These are phyloP conservation scores for Eimeria sp. DNA, from an alignment of 169 alveolate species.

Conservation along the genomic window DNA sequence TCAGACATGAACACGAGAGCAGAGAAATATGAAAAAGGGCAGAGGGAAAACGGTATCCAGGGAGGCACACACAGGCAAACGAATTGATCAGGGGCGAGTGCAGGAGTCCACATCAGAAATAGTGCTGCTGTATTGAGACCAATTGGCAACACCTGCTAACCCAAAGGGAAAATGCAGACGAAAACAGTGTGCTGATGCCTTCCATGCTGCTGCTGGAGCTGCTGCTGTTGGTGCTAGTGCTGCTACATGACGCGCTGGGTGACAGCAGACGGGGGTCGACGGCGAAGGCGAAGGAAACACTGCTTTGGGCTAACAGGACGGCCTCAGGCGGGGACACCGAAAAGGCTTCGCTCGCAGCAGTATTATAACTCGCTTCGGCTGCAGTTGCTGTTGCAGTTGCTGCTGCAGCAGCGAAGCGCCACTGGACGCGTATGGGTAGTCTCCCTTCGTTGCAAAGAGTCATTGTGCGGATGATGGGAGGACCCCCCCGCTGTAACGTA, in stretches of 20 bases:
- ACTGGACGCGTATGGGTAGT: constrained; percentile 54
- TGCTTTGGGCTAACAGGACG: not conserved
- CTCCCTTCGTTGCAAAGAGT: constrained; percentile 67
- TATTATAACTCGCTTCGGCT: not conserved
- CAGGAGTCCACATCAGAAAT: not conserved
- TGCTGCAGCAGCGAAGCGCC: constrained; percentile 39
- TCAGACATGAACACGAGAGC: not conserved
- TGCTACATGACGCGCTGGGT: not conserved
- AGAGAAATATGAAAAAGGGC: not conserved
- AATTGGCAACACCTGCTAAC: not conserved
- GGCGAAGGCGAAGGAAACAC: not conserved
- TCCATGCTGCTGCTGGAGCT: not conserved
- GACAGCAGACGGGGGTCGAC: constrained; percentile 57
- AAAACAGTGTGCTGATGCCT: not conserved
- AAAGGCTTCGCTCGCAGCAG: not conserved
- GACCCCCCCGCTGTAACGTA: constrained; percentile 20
- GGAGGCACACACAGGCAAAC: not conserved
- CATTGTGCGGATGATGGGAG: constrained; percentile 10
- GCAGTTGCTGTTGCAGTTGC: not conserved
- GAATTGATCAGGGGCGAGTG: not conserved
- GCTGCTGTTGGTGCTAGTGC: constrained; percentile 8
- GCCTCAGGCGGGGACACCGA: constrained; percentile 54
- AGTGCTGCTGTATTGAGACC: not conserved
- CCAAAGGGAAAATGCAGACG: not conserved
- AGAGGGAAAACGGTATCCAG: not conserved